Evolutionary conservation across 2,329 filamentous ascomycete species (phyloP), one percentile per base, ranked within the genome.

Genomic region (Arthrobotrys megalospora): DNA sequence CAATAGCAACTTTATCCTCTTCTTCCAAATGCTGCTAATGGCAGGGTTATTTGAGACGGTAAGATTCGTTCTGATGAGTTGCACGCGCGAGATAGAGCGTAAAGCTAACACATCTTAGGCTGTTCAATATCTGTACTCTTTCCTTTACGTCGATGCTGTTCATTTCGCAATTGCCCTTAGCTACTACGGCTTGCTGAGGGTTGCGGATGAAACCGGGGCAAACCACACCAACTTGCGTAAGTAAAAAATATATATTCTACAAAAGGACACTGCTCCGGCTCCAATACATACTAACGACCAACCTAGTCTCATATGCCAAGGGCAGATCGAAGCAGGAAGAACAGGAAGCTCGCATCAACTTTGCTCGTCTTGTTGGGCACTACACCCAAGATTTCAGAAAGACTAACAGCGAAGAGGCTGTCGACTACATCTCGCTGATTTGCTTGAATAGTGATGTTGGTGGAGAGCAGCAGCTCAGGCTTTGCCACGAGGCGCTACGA

Each of bases 301-400:
- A 58, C 63, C 65, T 80, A 88, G 87, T 91, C 60, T 88, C 88
- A 8, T 89, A 85, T 72, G 86, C 85, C 41, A 79, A 79, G 58
- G 55, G 47, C 21, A 79, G 48, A 10, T 73, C 70, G 14, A 79
- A 64, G 32, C 68, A 79, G 3, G 65, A 73, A 32, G 88, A 82
- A 81, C 88, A 89, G 80, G 87, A 90, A 80, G 88, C 94, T 4
- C 94, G 97, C 84, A 91, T 99, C 85, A 97, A 96, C 86, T 98
- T 98, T 85, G 94, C 93, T 52, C 91, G 92, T 76, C 93, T 98
- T 87, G 88, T 98, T 79, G 96, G 95, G 47, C 93, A 96, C 84
- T 99, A 99, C 86, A 99, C 96, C 3, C 90, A 92, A 67, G 94
- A 97, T 84, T 99, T 99, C 89, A 91, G 96, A 65, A 93, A 93